These are phyloP conservation scores for Phaeosphaeriaceae sp. DNA, from an alignment of 2,329 filamentous ascomycete species.

Conservation along the genomic window DNA sequence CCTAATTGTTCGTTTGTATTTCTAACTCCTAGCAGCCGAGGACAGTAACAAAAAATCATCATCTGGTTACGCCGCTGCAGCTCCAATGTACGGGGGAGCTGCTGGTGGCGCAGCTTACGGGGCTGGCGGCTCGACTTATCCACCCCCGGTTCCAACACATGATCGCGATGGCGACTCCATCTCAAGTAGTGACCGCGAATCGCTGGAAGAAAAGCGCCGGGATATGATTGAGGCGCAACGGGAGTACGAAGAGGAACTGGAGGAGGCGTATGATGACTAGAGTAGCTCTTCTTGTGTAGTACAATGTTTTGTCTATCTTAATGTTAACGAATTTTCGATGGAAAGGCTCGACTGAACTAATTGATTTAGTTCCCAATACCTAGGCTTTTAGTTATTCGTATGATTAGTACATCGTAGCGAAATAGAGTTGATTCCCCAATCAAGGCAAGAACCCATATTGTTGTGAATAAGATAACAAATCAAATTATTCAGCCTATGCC, in stretches of 20 bases:
- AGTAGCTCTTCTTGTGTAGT: background rate
- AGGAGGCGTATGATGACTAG: conserved; percentile 37
- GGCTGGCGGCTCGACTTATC: conserved; percentile 19
- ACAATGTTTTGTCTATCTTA: background rate
- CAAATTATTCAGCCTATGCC: conserved; percentile 2
- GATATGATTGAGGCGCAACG: conserved; percentile 61
- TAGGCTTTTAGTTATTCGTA: conserved; percentile 1
- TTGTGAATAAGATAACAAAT: conserved; percentile 5
- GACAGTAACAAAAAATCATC: conserved; percentile 36
- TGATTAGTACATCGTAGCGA: conserved; percentile 17
- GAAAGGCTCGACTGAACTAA: no score
- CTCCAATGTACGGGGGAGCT: conserved; percentile 22
- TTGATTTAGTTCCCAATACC: background rate
- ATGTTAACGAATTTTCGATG: no score
- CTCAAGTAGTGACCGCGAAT: conserved; percentile 47
- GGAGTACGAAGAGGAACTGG: conserved; percentile 58
- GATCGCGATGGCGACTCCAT: conserved; percentile 51
- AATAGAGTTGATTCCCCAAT: conserved; percentile 3
- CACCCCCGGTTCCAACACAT: conserved; percentile 49
- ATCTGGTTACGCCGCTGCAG: conserved; percentile 18
- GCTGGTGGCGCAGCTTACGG: conserved; percentile 12
- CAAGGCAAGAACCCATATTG: conserved; percentile 16
- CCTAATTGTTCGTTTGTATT: background rate
- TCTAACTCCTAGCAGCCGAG: conserved; percentile 32
- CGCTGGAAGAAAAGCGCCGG: conserved; percentile 60